Base-by-base conservation (phyloP, 768 basidiomycete species). In the Phylloporus arenicola region DNA sequence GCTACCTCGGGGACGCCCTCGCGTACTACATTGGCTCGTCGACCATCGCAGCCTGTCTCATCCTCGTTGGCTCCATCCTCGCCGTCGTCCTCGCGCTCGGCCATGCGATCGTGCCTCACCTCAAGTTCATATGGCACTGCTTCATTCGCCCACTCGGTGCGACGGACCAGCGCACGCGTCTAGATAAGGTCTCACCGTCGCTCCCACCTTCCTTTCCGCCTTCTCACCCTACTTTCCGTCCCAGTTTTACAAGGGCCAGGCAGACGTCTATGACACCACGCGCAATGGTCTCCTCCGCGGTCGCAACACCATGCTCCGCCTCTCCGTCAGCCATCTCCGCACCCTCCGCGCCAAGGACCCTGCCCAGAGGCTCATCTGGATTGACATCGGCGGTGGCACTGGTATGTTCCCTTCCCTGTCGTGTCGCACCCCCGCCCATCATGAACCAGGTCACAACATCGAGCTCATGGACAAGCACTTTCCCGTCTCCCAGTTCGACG, bases 321-420 rank as follows among this genome's bases (percentile, higher is more conserved):
- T 88, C n/a, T 76, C 78, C 4, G 82, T 83, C 0, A 75, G 77
- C 30, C 85, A 88, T 56, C 68, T 88, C 8, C 72, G 71, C 29
- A 67, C 74, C 3, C 70, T 84, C 41, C 72, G 71, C 5, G 64
- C 62, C 31, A 60, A 60, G 22, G 56, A 72, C 6, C 71, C 75
- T 0, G 64, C 68, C 0, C 75, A 77, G 60, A 72, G 73, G 13
- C 75, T 86, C 16, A 74, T 89, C 13, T 89, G 87, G 87, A 75
- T 89, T 16, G 87, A 89, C 61, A 80, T 89, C 49, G 85, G 86
- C 14, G 87, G 86, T 29, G 87, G 86, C 24, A 88, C 86, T 12
- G 79, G 79, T 76, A 38, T 46, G 61, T 39, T 47, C 42, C 0
- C 45, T 41, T 7, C 46, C 30, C 34, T 16, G 20, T 9, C 27